phyloP scores from a whole-genome alignment of 768 basidiomycete genomes.

The Rhodocollybia butyracea region DNA sequence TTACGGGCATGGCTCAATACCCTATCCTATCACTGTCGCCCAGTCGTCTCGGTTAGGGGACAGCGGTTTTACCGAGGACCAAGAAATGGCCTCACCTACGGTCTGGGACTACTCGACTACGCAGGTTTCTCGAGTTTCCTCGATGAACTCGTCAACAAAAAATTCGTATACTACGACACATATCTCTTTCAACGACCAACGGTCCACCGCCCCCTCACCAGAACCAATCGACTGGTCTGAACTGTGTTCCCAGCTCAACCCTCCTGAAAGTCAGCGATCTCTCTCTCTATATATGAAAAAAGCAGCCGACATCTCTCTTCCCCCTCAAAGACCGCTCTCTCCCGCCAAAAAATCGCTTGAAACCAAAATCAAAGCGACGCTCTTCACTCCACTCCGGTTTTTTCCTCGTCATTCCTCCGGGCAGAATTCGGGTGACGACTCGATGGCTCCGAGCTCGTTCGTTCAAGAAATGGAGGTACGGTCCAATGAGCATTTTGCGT shows the following conservation, averaged over 20 bases:
- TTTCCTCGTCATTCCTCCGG: constrained; percentile 39
- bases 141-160: constrained; percentile 42
- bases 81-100: constrained; percentile 51
- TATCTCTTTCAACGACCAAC: constrained; percentile 27
- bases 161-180: constrained; percentile 29
- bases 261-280: constrained; percentile 41
- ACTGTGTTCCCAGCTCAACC: constrained; percentile 20
- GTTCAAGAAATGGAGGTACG: background rate
- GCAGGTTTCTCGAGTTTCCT: constrained; percentile 40
- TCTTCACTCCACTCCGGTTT: constrained; percentile 42
- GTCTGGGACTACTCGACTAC: constrained; percentile 46
- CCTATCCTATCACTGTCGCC: constrained; percentile 28
- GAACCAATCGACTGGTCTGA: constrained; percentile 27
- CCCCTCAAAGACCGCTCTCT: constrained; percentile 31
- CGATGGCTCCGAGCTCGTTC: constrained; percentile 20
- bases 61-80: constrained; percentile 46
- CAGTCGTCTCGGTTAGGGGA: constrained; percentile 35
- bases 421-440: background rate
- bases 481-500: background rate
- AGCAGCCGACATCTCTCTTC: constrained; percentile 37
- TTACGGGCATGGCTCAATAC: constrained; percentile 34
- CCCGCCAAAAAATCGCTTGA: constrained; percentile 20
- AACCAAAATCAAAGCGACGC: constrained; percentile 29
- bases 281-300: constrained; percentile 33
- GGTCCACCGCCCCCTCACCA: constrained; percentile 31